phyloP scores from a whole-genome alignment of 495 filamentous ascomycete species.

The Pseudevernia furfuracea region DNA sequence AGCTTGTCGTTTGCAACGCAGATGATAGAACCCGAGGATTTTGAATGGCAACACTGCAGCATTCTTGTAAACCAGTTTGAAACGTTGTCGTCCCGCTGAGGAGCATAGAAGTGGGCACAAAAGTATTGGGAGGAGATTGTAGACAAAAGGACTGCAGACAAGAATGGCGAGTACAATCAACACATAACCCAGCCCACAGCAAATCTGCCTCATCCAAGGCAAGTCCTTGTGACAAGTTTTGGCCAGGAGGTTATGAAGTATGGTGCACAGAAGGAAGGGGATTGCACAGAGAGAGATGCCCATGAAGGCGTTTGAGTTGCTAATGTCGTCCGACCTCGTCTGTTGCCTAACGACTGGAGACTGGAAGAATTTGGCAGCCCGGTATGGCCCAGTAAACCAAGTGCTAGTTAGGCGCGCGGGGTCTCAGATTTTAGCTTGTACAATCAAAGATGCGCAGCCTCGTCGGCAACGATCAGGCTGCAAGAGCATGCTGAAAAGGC shows the following conservation, averaged over 20 bases:
- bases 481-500: not conserved
- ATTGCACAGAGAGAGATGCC: not conserved
- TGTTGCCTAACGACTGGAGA: not conserved
- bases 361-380: too few species aligned
- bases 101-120: not conserved
- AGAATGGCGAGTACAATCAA: conserved; percentile 1
- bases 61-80: not conserved
- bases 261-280: not conserved
- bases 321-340: not conserved
- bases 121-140: not conserved
- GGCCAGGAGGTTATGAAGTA: not conserved
- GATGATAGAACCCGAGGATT: conserved; percentile 8
- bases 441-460: not conserved
- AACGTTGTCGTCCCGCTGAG: not conserved
- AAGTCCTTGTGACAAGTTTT: not conserved
- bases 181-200: conserved; percentile 2
- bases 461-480: not conserved
- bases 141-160: not conserved
- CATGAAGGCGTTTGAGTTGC: not conserved
- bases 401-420: too few species aligned
- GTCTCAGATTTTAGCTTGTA: not conserved
- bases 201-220: not conserved
- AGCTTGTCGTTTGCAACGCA: conserved; percentile 9
- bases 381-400: too few species aligned
- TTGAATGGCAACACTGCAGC: conserved; percentile 4